phyloP scores from a whole-genome alignment of 2,329 filamentous ascomycete species.

The Fusarium chaquense region DNA sequence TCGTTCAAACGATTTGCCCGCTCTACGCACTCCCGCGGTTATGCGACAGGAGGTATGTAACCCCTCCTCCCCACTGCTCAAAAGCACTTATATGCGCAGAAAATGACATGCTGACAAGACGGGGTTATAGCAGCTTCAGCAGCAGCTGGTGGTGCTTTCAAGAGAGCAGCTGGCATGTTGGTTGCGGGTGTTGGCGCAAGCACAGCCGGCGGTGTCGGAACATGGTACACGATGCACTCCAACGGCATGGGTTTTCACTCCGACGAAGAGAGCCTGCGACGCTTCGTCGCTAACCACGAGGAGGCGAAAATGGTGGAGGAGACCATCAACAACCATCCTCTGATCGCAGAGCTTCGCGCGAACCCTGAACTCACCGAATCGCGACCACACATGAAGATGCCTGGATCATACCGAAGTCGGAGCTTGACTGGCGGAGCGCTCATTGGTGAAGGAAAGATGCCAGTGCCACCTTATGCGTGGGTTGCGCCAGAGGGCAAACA shows the following conservation, averaged over 20 bases:
- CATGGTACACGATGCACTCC: slow-evolving; percentile 53
- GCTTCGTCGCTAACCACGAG: slow-evolving; percentile 71
- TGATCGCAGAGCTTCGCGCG: slow-evolving; percentile 76
- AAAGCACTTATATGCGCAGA: slow-evolving; percentile 15
- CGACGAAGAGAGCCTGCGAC: slow-evolving; percentile 78
- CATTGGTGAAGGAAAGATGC: slow-evolving; percentile 78
- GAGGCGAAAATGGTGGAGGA: slow-evolving; percentile 73
- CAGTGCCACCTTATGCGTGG: slow-evolving; percentile 85
- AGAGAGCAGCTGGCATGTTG: slow-evolving; percentile 43
- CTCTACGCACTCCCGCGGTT: slow-evolving; percentile 42
- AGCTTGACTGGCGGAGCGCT: slow-evolving; percentile 88
- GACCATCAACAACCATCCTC: slow-evolving; percentile 79
- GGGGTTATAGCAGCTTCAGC: slow-evolving; percentile 21
- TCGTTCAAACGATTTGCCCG: slow-evolving; percentile 36
- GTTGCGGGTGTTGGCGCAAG: slow-evolving; percentile 50
- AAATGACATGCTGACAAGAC: slow-evolving; percentile 29
- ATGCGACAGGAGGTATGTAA: slow-evolving; percentile 47
- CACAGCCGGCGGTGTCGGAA: slow-evolving; percentile 50
- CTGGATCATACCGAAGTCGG: slow-evolving; percentile 73
- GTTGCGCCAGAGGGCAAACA: slow-evolving; percentile 76
- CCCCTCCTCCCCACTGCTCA: neutral
- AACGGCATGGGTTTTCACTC: slow-evolving; percentile 56
- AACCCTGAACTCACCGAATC: slow-evolving; percentile 78
- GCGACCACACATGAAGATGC: slow-evolving; percentile 89
- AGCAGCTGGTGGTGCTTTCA: slow-evolving; percentile 39